Percentiles rank a stretch among this genome's conserved stretches.
Evolutionary conservation across 805 yeast genomes (phyloP).

Genomic region (Cyberlindnera mississippiensis): DNA sequence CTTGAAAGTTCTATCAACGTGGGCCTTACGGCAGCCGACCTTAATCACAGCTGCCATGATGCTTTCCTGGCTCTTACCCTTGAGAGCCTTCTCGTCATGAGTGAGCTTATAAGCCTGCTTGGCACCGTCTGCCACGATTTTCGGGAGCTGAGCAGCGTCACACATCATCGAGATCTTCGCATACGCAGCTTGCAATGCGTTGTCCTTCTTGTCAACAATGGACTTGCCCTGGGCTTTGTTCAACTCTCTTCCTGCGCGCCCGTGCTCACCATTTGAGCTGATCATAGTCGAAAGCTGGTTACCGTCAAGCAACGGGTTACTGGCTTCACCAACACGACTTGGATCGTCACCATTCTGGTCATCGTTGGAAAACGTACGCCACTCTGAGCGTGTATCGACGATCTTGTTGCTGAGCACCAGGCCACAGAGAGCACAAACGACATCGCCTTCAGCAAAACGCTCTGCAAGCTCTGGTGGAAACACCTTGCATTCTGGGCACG

Average conservation of each 20-base stretch:
- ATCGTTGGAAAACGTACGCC: conserved; percentile 98
- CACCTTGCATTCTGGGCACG: conserved; percentile 95
- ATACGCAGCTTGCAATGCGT: conserved; percentile 83
- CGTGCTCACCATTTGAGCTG: conserved; percentile 75
- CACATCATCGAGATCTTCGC: conserved; percentile 92
- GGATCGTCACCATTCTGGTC: conserved; percentile 99
- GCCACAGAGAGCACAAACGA: conserved; percentile 98
- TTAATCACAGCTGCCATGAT: conserved; percentile 96
- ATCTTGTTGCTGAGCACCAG: conserved; percentile 86
- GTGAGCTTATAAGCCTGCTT: conserved; percentile 93
- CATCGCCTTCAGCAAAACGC: conserved; percentile 95
- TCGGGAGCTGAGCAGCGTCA: conserved; percentile 92
- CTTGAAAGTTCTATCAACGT: conserved; percentile 90
- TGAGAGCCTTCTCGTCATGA: conserved; percentile 76
- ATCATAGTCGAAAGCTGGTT: conserved; percentile 91
- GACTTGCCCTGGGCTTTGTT: conserved; percentile 86
- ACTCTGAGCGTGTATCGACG: conserved; percentile 93
- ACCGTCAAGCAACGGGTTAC: conserved; percentile 86
- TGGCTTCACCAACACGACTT: conserved; percentile 98
- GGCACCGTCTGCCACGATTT: conserved; percentile 95
- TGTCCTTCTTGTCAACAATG: conserved; percentile 82
- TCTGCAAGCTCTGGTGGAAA: conserved; percentile 95
- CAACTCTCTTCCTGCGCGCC: conserved; percentile 83
- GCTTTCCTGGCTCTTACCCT: conserved; percentile 89
- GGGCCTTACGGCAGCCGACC: conserved; percentile 91